Evolutionary conservation across 73 alveolate genomes (phyloP), one percentile per base, ranked within the genome.

Genomic region (Uronychia setigera): DNA sequence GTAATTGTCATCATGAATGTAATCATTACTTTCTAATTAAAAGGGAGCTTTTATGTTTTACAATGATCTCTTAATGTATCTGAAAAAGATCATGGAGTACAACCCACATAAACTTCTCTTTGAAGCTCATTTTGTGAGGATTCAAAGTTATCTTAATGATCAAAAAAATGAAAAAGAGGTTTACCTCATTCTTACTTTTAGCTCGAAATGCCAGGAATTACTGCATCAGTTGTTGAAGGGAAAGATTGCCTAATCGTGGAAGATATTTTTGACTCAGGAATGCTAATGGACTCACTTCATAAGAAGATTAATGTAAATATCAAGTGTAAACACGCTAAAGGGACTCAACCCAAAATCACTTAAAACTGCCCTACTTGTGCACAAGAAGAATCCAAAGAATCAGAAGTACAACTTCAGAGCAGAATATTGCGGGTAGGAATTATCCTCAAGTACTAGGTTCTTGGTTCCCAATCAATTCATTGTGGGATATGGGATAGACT

Each of bases 401-500:
- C 78, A 80, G 27, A 29, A 80, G 82, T 85, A 80, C 35, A 58
- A 90, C 60, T 90, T 59, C 82, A 13, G 31, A 0, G 92, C 87
- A 5, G 84, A 90, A 25, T 90, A 75, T 78, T 26, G 67, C 0
- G 95, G 67, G 67, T 46, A 46, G 19, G 67, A n/a, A n/a, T n/a
- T 19, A 5, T 19, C 5, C 67, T 46, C 67, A 11, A 46, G 19
- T 11, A 19, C 5, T 5, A 46, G 93, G 9, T 90, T 90, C 60
- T 5, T 83, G 26, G 76, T 85, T 31, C 95, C 95, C n/a, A 86
- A 85, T 75, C 19, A n/a, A 30, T 90, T 90, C 76, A 81, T 90
- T 19, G 35, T 90, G 31, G 95, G 95, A 26, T 90, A 90, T 76
- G 95, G 95, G 28, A 84, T 90, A 81, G 95, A 90, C 85, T 90